Percentiles rank a stretch among this genome's conserved stretches.
Evolutionary conservation across 257 asterid species (phyloP).

Genomic region (Nicotiana noctiflora): DNA sequence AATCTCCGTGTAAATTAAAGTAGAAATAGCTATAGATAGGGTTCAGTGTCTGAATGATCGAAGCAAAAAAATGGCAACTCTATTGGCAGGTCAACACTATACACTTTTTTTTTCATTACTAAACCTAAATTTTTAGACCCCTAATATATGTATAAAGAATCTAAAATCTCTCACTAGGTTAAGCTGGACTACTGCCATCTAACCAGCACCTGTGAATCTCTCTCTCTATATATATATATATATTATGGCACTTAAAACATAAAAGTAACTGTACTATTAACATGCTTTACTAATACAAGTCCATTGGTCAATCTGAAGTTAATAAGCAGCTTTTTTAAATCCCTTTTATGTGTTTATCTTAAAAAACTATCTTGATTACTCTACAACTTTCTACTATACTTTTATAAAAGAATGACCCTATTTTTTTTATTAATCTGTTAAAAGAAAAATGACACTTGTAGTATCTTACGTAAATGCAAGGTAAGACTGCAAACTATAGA

Average conservation of each 20-base stretch:
- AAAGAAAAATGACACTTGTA: no score
- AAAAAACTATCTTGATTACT: no score
- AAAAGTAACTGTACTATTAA: neutral
- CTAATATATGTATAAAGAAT: neutral
- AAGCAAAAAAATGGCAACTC: slow-evolving; percentile 28
- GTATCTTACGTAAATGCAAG: no score
- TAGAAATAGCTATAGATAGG: neutral
- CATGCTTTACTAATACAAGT: neutral
- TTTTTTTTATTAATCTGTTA: no score
- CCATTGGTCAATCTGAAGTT: neutral
- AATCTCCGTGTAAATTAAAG: neutral
- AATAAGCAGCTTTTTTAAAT: no score
- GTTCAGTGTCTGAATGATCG: slow-evolving; percentile 1
- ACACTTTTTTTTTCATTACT: neutral
- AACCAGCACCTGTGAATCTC: neutral
- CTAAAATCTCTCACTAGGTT: neutral
- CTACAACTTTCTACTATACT: no score
- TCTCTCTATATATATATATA: no score
- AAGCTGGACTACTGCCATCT: slow-evolving; percentile 7
- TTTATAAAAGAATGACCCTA: no score
- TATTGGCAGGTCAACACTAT: slow-evolving; percentile 61
- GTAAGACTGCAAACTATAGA: no score
- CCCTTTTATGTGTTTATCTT: no score
- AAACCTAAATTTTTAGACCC: slow-evolving; percentile 1
- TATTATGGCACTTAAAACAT: slow-evolving; percentile 1